Base-by-base conservation (phyloP, 305 asterid genomes). In the Fraxinus greggii region DNA sequence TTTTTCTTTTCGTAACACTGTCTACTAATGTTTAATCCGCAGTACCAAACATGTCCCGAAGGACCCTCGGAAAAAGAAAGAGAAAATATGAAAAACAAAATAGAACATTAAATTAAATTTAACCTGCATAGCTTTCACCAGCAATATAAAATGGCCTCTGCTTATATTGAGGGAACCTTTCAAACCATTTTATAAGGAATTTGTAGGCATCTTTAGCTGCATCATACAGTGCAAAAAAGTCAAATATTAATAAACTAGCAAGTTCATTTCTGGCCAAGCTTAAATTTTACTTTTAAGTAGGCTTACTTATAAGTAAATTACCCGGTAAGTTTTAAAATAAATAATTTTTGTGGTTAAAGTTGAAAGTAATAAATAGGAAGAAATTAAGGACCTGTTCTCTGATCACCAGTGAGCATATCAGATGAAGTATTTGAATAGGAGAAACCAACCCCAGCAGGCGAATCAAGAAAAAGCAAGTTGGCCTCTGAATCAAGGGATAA, bases 361-460 rank as follows among this genome's bases (percentile, higher is more conserved):
- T 17, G 63, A 51, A 51, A 56, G n/a, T 2, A 29, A 69, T 51
- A 32, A 31, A 56, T 10, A 59, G 26, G n/a, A 61, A 48, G 28
- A 45, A 31, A 69, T 24, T 51, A n/a, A 19, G 40, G 19, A 90
- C 93, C 90, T 86, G 92, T 89, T 85, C 85, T 87, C 59, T 31
- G 69, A 83, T 90, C 93, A 3, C 93, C 92, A 80, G 86, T 87
- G 54, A 5, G 70, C 78, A 54, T 75, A 85, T 85, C 88, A 13
- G 82, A 79, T 26, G 93, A 91, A 70, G 88, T 21, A 73, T 90
- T 90, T 70, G 95, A 88, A 59, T 91, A 91, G 51, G 95, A 91
- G 81, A 91, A 90, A 38, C 93, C 95, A 83, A 91, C 92, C 21
- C 95, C 95, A 81, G 92, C 93, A 40, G 93, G 92, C 48, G 95